These are phyloP conservation scores for Epicoccum nigrum DNA, from an alignment of 2,329 filamentous ascomycete genomes.

Conservation along the genomic window DNA sequence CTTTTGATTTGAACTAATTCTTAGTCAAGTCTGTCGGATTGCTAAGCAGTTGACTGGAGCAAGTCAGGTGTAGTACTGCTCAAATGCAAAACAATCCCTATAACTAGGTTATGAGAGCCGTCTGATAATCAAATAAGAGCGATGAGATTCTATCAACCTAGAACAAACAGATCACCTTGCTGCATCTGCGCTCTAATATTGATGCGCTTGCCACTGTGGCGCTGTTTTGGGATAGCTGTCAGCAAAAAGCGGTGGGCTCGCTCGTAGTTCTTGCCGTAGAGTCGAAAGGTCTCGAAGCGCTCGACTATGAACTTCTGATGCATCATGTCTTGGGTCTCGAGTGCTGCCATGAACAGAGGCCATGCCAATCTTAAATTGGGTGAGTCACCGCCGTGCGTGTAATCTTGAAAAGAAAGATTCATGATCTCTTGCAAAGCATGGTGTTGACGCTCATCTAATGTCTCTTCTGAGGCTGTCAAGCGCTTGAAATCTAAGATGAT, in stretches of 20 bases:
- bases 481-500: constrained; percentile 41
- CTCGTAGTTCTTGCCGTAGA: constrained; percentile 43
- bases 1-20: too few relatives aligned
- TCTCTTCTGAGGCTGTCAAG: constrained; percentile 17
- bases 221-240: constrained; percentile 28
- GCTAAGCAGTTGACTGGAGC: too few relatives aligned
- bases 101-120: too few relatives aligned
- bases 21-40: too few relatives aligned
- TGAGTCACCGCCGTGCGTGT: constrained; percentile 42
- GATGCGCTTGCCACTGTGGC: constrained; percentile 17
- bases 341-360: constrained; percentile 46
- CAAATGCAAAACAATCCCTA: too few relatives aligned
- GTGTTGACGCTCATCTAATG: constrained; percentile 13
- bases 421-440: constrained; percentile 32
- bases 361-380: constrained; percentile 43
- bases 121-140: too few relatives aligned
- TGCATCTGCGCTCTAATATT: constrained; percentile 16
- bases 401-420: constrained; percentile 43
- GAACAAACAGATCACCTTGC: constrained; percentile 9
- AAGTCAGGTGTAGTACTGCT: too few relatives aligned
- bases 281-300: constrained; percentile 37
- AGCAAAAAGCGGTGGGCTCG: constrained; percentile 39
- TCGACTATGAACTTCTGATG: constrained; percentile 46
- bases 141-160: constrained; percentile 6
- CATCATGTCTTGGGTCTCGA: constrained; percentile 44